Evolutionary conservation across 2,329 filamentous ascomycete species (phyloP), one percentile per base, ranked within the genome.

Genomic region (Alternaria burnsii): DNA sequence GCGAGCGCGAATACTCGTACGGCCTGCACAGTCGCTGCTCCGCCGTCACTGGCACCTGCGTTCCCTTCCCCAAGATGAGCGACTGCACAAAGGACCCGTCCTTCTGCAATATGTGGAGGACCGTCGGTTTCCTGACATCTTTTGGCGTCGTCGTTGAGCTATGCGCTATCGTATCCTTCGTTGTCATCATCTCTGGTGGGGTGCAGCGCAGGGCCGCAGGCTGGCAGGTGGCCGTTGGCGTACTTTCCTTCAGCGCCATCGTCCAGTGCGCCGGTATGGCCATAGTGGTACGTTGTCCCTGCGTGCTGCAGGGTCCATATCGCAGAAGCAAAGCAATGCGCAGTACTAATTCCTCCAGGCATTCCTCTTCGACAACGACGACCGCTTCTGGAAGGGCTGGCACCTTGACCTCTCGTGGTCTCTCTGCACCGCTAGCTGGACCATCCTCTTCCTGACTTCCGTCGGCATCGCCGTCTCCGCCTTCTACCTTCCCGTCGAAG

Each of bases 31-130:
- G 86, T 69, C 89, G 88, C 76, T 99, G 94, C 81, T 91, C 89
- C 55, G 90, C 87, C 59, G 82, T 91, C 59, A 86, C 86, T 44
- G 83, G 87, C 51, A 77, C 77, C 63, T 94, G 91, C 78, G 82
- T 83, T 24, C 80, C 82, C 32, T 95, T 93, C 77, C 92, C 92
- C 4, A 83, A 85, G 65, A 81, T 85, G 55, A 83, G 86, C 58
- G 89, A 92, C 75, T 94, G 92, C 79, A 81, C 82, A 56, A 85
- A 84, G 69, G 86, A 87, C 53, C 86, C 89, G 69, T 85, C 88
- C 72, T 97, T 98, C 81, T 98, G 95, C 83, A 91, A 89, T 71
- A 91, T 96, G 85, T 99, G 94, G 94, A 87, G 91, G 60, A 92
- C 89, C 26, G 89, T 93, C 36, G 93, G 92, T 24, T 98, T 97